Evolutionary conservation across 192 early-diverging fungal genomes (phyloP).

Genomic region (Gigaspora rosea): DNA sequence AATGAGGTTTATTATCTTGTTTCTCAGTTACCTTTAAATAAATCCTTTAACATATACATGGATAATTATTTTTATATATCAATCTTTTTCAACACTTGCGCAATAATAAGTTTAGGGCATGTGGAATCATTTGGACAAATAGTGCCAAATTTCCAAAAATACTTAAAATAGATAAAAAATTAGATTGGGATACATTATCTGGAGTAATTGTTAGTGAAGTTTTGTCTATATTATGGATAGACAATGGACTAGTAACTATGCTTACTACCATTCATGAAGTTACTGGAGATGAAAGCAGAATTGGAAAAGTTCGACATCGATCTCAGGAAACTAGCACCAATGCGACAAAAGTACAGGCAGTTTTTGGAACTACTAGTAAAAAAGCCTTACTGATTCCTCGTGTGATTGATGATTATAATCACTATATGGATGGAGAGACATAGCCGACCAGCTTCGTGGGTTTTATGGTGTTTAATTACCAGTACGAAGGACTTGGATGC

Average conservation of each 20-base stretch:
- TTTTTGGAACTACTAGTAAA: slow-evolving; percentile 31
- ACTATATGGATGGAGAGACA: slow-evolving; percentile 38
- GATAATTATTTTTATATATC: slow-evolving; percentile 36
- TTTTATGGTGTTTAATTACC: slow-evolving; percentile 34
- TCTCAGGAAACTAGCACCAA: slow-evolving; percentile 32
- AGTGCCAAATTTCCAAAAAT: slow-evolving; percentile 28
- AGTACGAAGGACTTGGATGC: slow-evolving; percentile 34
- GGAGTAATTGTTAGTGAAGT: not conserved
- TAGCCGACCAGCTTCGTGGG: slow-evolving; percentile 33
- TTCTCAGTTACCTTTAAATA: slow-evolving; percentile 27
- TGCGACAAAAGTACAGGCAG: slow-evolving; percentile 17
- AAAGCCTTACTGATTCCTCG: slow-evolving; percentile 32
- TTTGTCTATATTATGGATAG: slow-evolving; percentile 25
- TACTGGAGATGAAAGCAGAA: slow-evolving; percentile 21
- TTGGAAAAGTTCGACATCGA: not conserved
- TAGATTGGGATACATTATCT: slow-evolving; percentile 10
- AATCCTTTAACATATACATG: slow-evolving; percentile 34
- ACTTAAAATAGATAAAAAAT: slow-evolving; percentile 33
- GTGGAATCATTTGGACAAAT: slow-evolving; percentile 26
- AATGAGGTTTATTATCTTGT: slow-evolving; percentile 34
- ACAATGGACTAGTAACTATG: slow-evolving; percentile 33
- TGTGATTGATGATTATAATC: slow-evolving; percentile 38
- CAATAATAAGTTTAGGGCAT: slow-evolving; percentile 31
- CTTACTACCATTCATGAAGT: slow-evolving; percentile 34
- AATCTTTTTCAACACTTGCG: slow-evolving; percentile 34